Evolutionary conservation across 2,329 filamentous ascomycete species (phyloP).

Genomic region (Geosmithia putterillii): DNA sequence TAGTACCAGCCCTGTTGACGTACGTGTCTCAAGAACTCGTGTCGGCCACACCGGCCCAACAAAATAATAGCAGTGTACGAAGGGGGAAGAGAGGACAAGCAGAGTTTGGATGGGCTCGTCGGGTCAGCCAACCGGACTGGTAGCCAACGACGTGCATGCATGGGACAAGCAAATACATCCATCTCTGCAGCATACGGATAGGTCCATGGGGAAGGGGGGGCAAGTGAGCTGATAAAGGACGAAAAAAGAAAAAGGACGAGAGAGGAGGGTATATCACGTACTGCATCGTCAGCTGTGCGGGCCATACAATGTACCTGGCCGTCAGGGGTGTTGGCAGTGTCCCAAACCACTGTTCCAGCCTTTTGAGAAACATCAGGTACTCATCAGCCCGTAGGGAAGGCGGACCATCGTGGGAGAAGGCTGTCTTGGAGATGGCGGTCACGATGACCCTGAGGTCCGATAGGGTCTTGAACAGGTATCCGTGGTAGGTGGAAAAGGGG

Average conservation of each 20-base stretch:
- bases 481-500: slow-evolving; percentile 11
- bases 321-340: slow-evolving; percentile 11
- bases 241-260: not conserved
- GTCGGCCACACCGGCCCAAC: no score
- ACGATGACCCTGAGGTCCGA: slow-evolving; percentile 18
- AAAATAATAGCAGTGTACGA: no score
- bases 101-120: no score
- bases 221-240: not conserved
- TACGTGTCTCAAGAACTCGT: no score
- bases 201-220: no score
- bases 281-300: slow-evolving; percentile 22
- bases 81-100: no score
- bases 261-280: slow-evolving; percentile 9
- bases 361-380: slow-evolving; percentile 9
- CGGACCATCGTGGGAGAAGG: slow-evolving; percentile 6
- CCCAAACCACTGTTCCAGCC: slow-evolving; percentile 14
- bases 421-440: slow-evolving; percentile 13
- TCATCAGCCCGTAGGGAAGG: slow-evolving; percentile 5
- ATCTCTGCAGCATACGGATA: no score
- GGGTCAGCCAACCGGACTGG: no score
- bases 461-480: slow-evolving; percentile 14
- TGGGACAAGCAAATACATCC: no score
- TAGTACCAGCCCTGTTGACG: no score
- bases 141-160: no score
- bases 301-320: slow-evolving; percentile 16